Conservation (phyloP, 1,284 basidiomycete genomes). For the Cryptococcus sp. region DNA sequence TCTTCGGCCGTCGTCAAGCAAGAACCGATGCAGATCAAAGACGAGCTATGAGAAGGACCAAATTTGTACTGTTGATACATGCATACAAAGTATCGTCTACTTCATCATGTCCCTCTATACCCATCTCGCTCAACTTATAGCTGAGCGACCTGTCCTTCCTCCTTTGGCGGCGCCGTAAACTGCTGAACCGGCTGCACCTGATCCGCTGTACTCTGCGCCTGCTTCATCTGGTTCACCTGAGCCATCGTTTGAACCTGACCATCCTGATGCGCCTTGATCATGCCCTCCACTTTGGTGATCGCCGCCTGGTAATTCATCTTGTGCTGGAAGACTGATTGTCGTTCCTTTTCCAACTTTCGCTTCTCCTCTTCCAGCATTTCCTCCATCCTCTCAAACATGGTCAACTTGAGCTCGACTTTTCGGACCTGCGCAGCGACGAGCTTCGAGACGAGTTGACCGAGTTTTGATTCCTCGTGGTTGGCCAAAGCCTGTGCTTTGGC, state of each 20-base stretch:
- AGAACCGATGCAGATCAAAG: not conserved
- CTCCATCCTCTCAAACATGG: slow-evolving; percentile 86
- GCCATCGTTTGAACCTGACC: slow-evolving; percentile 1
- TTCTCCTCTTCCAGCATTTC: slow-evolving; percentile 78
- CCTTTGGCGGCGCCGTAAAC: slow-evolving; percentile 7
- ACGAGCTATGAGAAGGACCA: not conserved
- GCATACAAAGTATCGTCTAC: not conserved
- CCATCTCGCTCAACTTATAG: not conserved
- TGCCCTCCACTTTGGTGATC: slow-evolving; percentile 34
- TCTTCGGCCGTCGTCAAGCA: not conserved
- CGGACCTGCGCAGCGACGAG: slow-evolving; percentile 86
- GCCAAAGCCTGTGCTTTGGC: slow-evolving; percentile 78
- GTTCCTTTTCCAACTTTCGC: slow-evolving; percentile 42
- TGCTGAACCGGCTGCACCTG: slow-evolving; percentile 9
- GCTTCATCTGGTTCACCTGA: slow-evolving; percentile 2
- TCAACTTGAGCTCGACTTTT: slow-evolving; percentile 90
- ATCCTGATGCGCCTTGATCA: slow-evolving; percentile 34
- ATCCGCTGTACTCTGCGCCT: slow-evolving; percentile 8
- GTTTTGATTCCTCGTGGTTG: slow-evolving; percentile 74
- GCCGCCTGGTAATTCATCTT: slow-evolving; percentile 34
- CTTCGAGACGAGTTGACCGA: slow-evolving; percentile 71
- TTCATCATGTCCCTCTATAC: not conserved
- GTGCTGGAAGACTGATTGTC: slow-evolving; percentile 44
- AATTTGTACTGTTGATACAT: not conserved
- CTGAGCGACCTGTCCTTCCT: slow-evolving; percentile 7